phyloP scores from a whole-genome alignment of 768 basidiomycete genomes.

The Gloeopeniophorella convolvens region DNA sequence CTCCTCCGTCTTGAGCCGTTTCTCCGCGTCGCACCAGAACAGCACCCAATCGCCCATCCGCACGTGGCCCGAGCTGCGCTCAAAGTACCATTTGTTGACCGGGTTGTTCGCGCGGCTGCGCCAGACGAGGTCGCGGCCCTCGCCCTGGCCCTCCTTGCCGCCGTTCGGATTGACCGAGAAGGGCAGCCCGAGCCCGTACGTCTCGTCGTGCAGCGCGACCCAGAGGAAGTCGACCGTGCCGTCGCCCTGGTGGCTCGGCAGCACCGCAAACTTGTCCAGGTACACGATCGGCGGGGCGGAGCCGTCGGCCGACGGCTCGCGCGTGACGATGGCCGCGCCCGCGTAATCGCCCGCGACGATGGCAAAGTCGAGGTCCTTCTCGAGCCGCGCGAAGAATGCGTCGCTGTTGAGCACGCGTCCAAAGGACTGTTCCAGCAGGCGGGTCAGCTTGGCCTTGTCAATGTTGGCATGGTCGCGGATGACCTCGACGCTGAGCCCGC shows the following conservation, averaged over 20 bases:
- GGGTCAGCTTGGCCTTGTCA: conserved; percentile 66
- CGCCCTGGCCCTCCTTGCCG: conserved; percentile 81
- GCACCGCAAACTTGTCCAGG: conserved; percentile 97
- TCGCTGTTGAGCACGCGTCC: conserved; percentile 59
- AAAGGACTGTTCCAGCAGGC: conserved; percentile 87
- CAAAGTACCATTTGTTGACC: conserved; percentile 99
- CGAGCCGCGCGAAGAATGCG: conserved; percentile 75
- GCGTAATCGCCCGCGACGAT: conserved; percentile 94
- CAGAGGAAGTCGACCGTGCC: conserved; percentile 99
- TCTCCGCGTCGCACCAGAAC: conserved; percentile 99
- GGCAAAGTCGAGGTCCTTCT: conserved; percentile 77
- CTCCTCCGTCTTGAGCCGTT: conserved; percentile 64
- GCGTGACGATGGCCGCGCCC: conserved; percentile 90
- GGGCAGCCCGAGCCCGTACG: conserved; percentile 90
- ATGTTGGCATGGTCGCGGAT: conserved; percentile 63
- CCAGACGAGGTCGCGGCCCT: conserved; percentile 96
- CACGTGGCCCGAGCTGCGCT: conserved; percentile 87
- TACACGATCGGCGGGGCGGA: conserved; percentile 63
- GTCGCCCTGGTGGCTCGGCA: conserved; percentile 92
- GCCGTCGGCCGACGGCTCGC: conserved; percentile 41
- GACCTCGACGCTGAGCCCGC: conserved; percentile 82
- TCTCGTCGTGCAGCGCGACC: conserved; percentile 98
- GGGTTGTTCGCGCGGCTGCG: conserved; percentile 89
- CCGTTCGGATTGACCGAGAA: conserved; percentile 95
- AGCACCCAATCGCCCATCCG: conserved; percentile 84